Evolutionary conservation across 202 grass and related monocot species (phyloP), one percentile per base, ranked within the genome.

Genomic region (Dendrocalamus latiflorus): DNA sequence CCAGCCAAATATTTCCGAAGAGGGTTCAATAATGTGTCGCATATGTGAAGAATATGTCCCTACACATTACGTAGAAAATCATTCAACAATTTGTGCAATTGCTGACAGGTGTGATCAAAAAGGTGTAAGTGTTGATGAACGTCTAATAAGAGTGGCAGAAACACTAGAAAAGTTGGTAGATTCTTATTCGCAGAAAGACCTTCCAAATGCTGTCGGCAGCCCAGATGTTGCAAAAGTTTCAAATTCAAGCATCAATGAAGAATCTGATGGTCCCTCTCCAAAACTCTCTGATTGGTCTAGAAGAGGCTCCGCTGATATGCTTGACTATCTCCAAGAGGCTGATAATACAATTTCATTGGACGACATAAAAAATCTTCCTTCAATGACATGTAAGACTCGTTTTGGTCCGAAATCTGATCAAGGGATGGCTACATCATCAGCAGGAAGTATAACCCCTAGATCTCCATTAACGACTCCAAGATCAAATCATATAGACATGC

Each of bases 1-100:
- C 80, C 91, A 96, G 83, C 96, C 90, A 75, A 96, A 86, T 92
- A 90, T 90, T 84, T 91, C 93, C 73, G 97, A 99, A 87, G 97
- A 99, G 76, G 93, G 93, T 66, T 96, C 93, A 65, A 99, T 99
- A 85, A 99, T 99, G 97, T 99, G 97, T 78, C 97, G 97, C 78
- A 99, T 99, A 91, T 99, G 97, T 65, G 97, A 99, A 89, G 97
- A 99, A 91, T 91, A 99, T 90, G 91, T 99, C 59, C 97, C 97
- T 49, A 99, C 97, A 72, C 84, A 89, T 67, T 92, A 90, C 58
- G 97, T 99, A 74, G 97, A 96, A 86, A 88, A 96, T 72, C 97
- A 99, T 86, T 99, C 88, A 43, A 90, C 84, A 81, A 83, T 94
- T 41, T 99, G 97, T 84, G 97, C 97, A 59, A 83, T 92, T 76